Conservation (phyloP, 345 rosid genomes). For the Pugionium cornutum region DNA sequence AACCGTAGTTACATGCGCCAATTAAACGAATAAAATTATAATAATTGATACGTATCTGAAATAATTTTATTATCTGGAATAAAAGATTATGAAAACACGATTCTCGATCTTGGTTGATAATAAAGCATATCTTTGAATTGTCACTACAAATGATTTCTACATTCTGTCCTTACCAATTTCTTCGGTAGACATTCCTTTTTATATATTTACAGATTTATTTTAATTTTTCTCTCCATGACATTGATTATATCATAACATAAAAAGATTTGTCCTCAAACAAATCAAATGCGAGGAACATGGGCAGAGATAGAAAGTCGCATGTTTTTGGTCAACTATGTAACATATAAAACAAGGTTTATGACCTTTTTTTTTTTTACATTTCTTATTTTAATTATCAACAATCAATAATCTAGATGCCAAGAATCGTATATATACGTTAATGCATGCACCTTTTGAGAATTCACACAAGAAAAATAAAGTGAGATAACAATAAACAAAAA, state of each 20-base stretch:
- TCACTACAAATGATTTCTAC: conserved; percentile 6
- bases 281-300: conserved; percentile 30
- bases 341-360: conserved; percentile 15
- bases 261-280: neutral
- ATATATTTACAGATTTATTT: neutral
- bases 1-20: no score
- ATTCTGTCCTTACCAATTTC: neutral
- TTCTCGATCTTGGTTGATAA: conserved; percentile 11
- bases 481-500: neutral
- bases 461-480: conserved; percentile 20
- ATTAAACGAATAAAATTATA: no score
- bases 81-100: no score
- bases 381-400: neutral
- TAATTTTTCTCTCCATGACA: neutral
- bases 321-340: conserved; percentile 30
- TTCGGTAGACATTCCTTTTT: conserved; percentile 21
- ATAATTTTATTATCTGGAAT: no score
- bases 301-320: neutral
- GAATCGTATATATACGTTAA: conserved; percentile 28
- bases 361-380: no score
- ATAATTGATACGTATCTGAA: no score
- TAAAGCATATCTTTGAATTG: conserved; percentile 31
- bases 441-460: neutral
- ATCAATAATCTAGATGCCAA: conserved; percentile 15
- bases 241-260: conserved; percentile 3